Base-by-base conservation (phyloP, 2,329 filamentous ascomycete genomes). In the Orbilia quercus region DNA sequence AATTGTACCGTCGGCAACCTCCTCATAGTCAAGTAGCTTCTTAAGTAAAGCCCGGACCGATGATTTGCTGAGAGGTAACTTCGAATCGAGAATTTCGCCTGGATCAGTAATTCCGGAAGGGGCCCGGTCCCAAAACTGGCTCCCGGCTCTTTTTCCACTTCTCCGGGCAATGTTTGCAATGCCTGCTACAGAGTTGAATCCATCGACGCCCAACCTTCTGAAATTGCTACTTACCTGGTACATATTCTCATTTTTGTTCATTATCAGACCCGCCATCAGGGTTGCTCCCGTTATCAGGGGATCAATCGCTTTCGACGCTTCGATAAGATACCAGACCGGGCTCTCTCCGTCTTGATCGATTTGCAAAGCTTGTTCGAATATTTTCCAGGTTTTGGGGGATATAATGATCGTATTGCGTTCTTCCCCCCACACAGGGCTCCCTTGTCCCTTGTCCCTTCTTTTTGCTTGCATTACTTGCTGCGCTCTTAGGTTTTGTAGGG, bases 1-100 rank as follows among this genome's bases (percentile, higher is more conserved):
- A 20, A 60, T 48, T 1, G 55, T 60, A 50, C 47, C 47, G 1
- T 11, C n/a, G n/a, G 55, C 42, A 9, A 60, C 42, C 47, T 48
- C 25, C 1, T 60, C 55, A 16, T 60, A 48, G 28, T 7, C 20
- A 1, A 60, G 11, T 1, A 60, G 20, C 6, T 36, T 42, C 14
- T 42, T 42, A 18, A 42, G 38, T 12, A n/a, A 12, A 4, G 11
- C 55, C 3, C 38, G 4, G 16, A 42, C 5, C 4, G 38, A n/a
- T 12, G 38, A 4, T 42, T 5, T 42, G 38, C 14, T 18, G 4
- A 42, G 16, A 42, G 16, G 12, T 12, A 42, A 14, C 4, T 14
- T 42, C 38, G 38, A 42, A 14, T 42, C 38, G 12, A 42, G 4
- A 6, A 42, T 42, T 42, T 42, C 5, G 12, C 38, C 38, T 5